Percentiles rank a stretch among this genome's conserved stretches.
phyloP scores from a whole-genome alignment of 805 yeast species.

The Diddensiella santjacobensis region DNA sequence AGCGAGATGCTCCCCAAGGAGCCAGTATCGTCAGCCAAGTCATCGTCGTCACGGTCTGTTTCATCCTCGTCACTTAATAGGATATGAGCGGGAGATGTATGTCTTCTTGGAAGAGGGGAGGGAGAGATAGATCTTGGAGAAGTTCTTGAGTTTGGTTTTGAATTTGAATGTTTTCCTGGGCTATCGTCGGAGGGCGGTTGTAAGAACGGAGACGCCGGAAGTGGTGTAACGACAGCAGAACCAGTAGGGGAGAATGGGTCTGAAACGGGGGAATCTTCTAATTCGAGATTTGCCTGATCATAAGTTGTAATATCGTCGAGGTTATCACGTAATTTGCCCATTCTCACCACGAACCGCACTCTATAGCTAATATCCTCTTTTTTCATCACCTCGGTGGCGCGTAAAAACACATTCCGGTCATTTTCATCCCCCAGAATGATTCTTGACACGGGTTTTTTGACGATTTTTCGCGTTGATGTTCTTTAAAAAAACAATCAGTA shows the following conservation, averaged over 20 bases:
- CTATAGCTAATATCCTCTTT: slow-evolving; percentile 72
- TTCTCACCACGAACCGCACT: slow-evolving; percentile 59
- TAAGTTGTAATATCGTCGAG: neutral
- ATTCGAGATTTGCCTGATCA: neutral
- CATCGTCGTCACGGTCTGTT: slow-evolving; percentile 13
- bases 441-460: slow-evolving; percentile 53
- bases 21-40: neutral
- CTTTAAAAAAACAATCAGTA: slow-evolving; percentile 13
- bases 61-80: slow-evolving; percentile 1
- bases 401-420: slow-evolving; percentile 64
- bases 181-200: neutral
- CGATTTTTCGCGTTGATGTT: slow-evolving; percentile 51
- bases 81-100: slow-evolving; percentile 1
- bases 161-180: neutral
- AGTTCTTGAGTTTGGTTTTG: neutral
- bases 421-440: slow-evolving; percentile 61
- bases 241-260: neutral
- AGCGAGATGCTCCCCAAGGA: slow-evolving; percentile 1
- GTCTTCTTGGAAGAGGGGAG: slow-evolving; percentile 1
- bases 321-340: slow-evolving; percentile 6
- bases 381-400: slow-evolving; percentile 68
- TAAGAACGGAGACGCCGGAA: neutral
- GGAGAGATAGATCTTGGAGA: neutral
- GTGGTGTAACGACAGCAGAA: neutral
- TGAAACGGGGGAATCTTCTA: neutral